Evolutionary conservation across 106 monocot genomes (phyloP).

Genomic region (Amphibolis antarctica): DNA sequence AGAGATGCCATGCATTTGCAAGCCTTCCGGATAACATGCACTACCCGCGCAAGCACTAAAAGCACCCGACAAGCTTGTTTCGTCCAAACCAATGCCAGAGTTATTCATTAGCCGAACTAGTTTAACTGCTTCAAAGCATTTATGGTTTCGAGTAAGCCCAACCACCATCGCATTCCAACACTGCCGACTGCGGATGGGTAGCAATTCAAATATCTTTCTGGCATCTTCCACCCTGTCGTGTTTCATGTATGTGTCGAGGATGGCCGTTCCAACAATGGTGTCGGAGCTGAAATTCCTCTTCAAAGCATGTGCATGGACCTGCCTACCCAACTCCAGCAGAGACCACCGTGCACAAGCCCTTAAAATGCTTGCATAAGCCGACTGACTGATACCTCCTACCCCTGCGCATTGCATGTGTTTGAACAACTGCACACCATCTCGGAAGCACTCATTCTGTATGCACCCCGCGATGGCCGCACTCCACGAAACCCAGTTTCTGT

Average conservation of each 20-base stretch:
- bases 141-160: slow-evolving; percentile 36
- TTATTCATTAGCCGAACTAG: slow-evolving; percentile 46
- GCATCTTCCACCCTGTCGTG: slow-evolving; percentile 33
- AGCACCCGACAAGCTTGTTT: slow-evolving; percentile 62
- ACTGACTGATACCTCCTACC: slow-evolving; percentile 38
- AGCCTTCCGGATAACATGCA: slow-evolving; percentile 42
- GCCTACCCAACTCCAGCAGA: slow-evolving; percentile 25
- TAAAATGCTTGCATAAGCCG: slow-evolving; percentile 76
- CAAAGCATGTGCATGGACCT: slow-evolving; percentile 69
- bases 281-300: slow-evolving; percentile 53
- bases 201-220: slow-evolving; percentile 27
- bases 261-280: slow-evolving; percentile 70
- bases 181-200: slow-evolving; percentile 38
- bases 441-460: slow-evolving; percentile 35
- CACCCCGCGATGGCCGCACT: slow-evolving; percentile 69
- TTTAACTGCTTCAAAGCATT: slow-evolving; percentile 41
- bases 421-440: slow-evolving; percentile 43
- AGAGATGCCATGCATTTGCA: slow-evolving; percentile 51
- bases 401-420: slow-evolving; percentile 47
- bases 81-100: slow-evolving; percentile 36
- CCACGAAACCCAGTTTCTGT: slow-evolving; percentile 74
- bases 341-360: slow-evolving; percentile 50
- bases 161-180: slow-evolving; percentile 81
- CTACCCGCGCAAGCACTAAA: slow-evolving; percentile 73
- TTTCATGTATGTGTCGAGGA: slow-evolving; percentile 81